Base-by-base conservation (phyloP, 345 rosid species). In the Aquilaria sinensis region DNA sequence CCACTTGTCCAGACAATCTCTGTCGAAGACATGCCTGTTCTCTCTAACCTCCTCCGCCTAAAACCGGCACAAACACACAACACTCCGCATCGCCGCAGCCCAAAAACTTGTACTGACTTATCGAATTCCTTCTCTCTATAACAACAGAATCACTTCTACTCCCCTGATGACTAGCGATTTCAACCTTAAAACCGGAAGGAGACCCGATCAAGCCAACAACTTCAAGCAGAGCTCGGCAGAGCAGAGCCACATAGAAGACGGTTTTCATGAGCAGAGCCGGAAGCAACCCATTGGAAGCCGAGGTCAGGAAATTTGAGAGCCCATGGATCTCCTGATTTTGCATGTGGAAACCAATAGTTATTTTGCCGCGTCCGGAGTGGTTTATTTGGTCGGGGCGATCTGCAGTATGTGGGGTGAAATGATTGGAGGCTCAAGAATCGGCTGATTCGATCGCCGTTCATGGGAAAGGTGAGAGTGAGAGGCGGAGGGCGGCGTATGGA, bases 1-100 rank as follows among this genome's bases (percentile, higher is more conserved):
- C 98, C 92, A 92, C 60, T 80, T 84, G 65, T 92, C 85, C 46
- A 92, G 57, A 60, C 96, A 89, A 55, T 63, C 70, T 73, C 67
- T 85, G 83, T 89, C 95, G 72, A 87, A 89, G 80, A 80, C 82
- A 76, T 92, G 98, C 83, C 79, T 82, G 86, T 96, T 67, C 70
- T 87, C 91, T 63, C 89, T 87, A 70, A 87, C 88, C 53, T 89
- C 95, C 51, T 87, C 89, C 33, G 71, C 88, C 65, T 82, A 78
- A 70, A 83, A 92, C 77, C 86, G 74, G 70, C 80, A 75, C 10
- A 92, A 73, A 92, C 49, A 89, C 95, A 72, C 92, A 81, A 67
- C 98, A 92, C 56, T 81, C 43, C 7, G 43, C 43, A 9, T 37
- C 43, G 43, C 43, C 43, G 62, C 58, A 56, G 64, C 70, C 60